Evolutionary conservation across 139 green algal genomes (phyloP).

Genomic region (Desmodesmus armatus): DNA sequence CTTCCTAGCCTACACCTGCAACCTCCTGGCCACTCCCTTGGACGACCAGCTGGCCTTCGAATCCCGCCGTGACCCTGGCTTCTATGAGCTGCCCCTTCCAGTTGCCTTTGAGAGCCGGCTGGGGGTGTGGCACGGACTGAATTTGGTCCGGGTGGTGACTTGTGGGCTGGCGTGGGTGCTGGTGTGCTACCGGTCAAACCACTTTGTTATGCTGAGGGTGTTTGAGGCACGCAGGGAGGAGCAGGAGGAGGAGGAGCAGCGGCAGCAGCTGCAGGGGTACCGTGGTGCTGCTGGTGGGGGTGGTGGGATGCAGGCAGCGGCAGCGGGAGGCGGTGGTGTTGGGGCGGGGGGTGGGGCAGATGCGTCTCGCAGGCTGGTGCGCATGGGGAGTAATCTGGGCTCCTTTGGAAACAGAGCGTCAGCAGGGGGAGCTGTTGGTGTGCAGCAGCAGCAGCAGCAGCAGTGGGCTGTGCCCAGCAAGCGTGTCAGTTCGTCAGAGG

Average conservation of each 20-base stretch:
- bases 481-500: too few relatives aligned
- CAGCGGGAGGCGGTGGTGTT: neutral
- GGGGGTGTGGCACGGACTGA: slow-evolving; percentile 28
- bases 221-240: slow-evolving; percentile 28
- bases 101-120: neutral
- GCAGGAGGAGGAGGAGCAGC: neutral
- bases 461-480: neutral
- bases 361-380: too few relatives aligned
- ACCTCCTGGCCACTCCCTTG: slow-evolving; percentile 35
- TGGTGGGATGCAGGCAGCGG: neutral
- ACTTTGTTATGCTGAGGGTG: slow-evolving; percentile 15
- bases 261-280: neutral
- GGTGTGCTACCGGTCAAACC: slow-evolving; percentile 44
- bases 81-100: slow-evolving; percentile 16
- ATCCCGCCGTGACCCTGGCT: neutral
- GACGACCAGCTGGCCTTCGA: slow-evolving; percentile 42
- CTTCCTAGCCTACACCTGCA: slow-evolving; percentile 15
- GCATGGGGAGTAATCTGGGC: too few relatives aligned
- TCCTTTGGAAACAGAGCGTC: too few relatives aligned
- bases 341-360: too few relatives aligned
- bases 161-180: slow-evolving; percentile 30
- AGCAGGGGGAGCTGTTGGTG: too few relatives aligned
- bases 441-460: too few relatives aligned
- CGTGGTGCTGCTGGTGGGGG: neutral
- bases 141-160: slow-evolving; percentile 9